Conservation (phyloP, 2,329 filamentous ascomycete species). For the Zalaria sp. region DNA sequence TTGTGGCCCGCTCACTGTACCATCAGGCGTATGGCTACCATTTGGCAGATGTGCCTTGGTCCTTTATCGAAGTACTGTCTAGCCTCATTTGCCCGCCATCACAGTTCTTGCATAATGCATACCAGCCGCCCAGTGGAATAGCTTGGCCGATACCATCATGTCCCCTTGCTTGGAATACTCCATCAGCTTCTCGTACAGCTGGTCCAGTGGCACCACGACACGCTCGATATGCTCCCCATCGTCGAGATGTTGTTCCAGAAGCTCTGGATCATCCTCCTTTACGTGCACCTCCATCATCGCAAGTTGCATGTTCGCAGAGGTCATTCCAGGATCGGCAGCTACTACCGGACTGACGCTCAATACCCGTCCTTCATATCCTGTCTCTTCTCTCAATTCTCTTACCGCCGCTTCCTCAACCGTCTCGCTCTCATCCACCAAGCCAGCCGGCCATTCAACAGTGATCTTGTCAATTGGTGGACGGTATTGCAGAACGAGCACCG, state of each 20-base stretch:
- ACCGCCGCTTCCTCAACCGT: conserved; percentile 40
- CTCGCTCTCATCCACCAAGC: conserved; percentile 43
- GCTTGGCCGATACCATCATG: conserved; percentile 41
- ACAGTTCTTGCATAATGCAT: conserved; percentile 27
- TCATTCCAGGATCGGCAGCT: conserved; percentile 43
- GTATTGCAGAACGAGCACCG: conserved; percentile 45
- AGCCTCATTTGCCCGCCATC: not conserved
- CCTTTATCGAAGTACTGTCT: too few species aligned
- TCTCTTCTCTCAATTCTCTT: conserved; percentile 47
- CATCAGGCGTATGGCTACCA: too few species aligned
- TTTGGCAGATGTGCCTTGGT: too few species aligned
- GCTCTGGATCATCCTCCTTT: conserved; percentile 28
- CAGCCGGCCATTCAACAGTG: conserved; percentile 46
- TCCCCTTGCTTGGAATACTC: conserved; percentile 32
- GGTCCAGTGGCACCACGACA: conserved; percentile 40
- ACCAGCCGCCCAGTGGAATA: conserved; percentile 47
- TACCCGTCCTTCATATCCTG: conserved; percentile 43
- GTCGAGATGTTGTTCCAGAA: conserved; percentile 44
- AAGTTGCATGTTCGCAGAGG: conserved; percentile 23
- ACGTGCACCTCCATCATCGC: conserved; percentile 46
- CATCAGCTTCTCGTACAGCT: conserved; percentile 41
- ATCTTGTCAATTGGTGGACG: conserved; percentile 43
- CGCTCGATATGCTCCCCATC: conserved; percentile 48
- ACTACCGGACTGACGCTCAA: conserved; percentile 42
- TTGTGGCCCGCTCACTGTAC: too few species aligned